Evolutionary conservation across 768 basidiomycete species (phyloP).

Genomic region (Harrya chromipes): DNA sequence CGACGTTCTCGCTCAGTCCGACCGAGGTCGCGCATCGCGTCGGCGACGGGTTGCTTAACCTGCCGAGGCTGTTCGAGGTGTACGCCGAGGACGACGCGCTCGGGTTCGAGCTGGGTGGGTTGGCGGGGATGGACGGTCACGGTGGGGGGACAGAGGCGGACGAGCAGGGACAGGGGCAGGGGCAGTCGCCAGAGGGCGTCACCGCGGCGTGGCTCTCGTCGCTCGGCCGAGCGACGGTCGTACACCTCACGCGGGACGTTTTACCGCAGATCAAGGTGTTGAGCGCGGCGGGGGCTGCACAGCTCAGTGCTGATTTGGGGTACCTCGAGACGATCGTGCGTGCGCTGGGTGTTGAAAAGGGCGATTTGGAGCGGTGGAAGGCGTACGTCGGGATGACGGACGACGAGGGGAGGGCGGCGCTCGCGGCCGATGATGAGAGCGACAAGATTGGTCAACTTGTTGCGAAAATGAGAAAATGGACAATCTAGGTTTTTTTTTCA

Average conservation of each 20-base stretch:
- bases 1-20: constrained; percentile 90
- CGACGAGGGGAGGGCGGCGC: constrained; percentile 29
- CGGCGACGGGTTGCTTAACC: constrained; percentile 90
- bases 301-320: constrained; percentile 82
- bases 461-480: constrained; percentile 35
- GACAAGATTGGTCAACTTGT: constrained; percentile 21
- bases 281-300: constrained; percentile 66
- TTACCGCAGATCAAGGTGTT: constrained; percentile 71
- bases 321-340: constrained; percentile 89
- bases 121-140: constrained; percentile 52
- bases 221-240: constrained; percentile 76
- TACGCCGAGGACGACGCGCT: constrained; percentile 92
- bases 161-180: constrained; percentile 12
- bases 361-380: constrained; percentile 79
- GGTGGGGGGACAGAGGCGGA: background rate
- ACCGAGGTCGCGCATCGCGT: constrained; percentile 86
- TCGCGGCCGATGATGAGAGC: constrained; percentile 16
- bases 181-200: constrained; percentile 66
- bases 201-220: constrained; percentile 91
- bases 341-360: constrained; percentile 85
- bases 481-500: background rate
- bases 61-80: constrained; percentile 91
- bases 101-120: constrained; percentile 79
- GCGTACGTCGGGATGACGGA: constrained; percentile 63
- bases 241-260: constrained; percentile 64